A percentile compares a stretch with the other conserved stretches of the same genome.
Evolutionary conservation across 2,329 filamentous ascomycete species (phyloP).

Genomic region (Chaetothyriales sp.): DNA sequence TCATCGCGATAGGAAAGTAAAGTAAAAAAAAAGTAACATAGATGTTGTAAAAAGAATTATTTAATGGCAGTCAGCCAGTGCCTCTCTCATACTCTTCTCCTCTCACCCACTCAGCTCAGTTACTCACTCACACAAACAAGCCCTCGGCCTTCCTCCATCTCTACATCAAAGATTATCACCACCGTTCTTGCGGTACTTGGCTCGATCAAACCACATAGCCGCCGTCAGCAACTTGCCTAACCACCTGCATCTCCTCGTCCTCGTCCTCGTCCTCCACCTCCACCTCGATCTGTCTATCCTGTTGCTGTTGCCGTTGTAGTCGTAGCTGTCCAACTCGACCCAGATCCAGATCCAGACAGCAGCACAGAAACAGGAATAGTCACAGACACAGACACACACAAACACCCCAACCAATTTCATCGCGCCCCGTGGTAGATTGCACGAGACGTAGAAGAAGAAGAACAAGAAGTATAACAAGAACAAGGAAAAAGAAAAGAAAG

Average conservation of each 20-base stretch:
- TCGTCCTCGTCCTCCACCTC: too few species aligned
- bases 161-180: neutral
- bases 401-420: neutral
- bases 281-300: too few species aligned
- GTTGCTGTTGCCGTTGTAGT: too few species aligned
- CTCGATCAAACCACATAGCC: neutral
- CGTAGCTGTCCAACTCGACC: neutral
- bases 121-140: too few species aligned
- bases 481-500: neutral
- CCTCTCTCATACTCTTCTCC: too few species aligned
- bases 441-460: neutral
- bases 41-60: too few species aligned
- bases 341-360: neutral
- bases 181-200: neutral
- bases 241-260: neutral
- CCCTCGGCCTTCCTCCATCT: neutral
- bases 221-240: neutral
- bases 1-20: too few species aligned
- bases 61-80: too few species aligned
- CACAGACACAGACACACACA: too few species aligned
- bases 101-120: too few species aligned
- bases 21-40: conserved; percentile 1
- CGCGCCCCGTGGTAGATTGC: neutral
- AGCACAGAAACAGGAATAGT: neutral
- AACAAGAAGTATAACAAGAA: neutral